Base-by-base conservation (phyloP, 306 rosid species). In the Rosa chinensis region DNA sequence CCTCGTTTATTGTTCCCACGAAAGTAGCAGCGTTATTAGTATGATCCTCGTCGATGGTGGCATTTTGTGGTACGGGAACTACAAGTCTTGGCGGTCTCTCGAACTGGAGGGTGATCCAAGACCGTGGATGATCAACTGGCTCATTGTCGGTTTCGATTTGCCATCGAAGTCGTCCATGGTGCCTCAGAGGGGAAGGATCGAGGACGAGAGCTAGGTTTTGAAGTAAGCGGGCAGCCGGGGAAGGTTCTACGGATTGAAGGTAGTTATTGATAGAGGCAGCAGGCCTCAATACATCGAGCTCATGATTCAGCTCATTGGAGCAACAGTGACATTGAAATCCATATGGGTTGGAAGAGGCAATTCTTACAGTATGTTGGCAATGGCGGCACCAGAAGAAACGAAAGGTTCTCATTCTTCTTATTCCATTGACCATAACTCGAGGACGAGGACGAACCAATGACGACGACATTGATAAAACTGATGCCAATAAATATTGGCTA, bases 401-500 rank as follows among this genome's bases (percentile, higher is more conserved):
- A 55, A 78, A 89, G 13, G 89, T 85, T 90, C 97, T 88, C 61
- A 78, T 86, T 87, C 94, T 86, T 84, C 86, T 78, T 63, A 81
- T 79, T 0, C 94, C 94, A n/a, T 90, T 87, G 59, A 84, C 84
- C 1, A 80, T 37, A 8, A 68, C 83, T 4, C 94, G 92, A 81
- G 91, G 84, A 63, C 89, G 90, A 45, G 44, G 44, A 64, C 82
- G 83, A 72, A 75, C 62, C 71, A 17, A 32, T 2, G 78, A 61
- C 23, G 90, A 72, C 32, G 90, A 85, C 97, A 92, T 89, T 20
- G 62, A 12, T 56, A 11, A 52, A 52, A 49, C 53, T 49, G 53
- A 47, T 16, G 21, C 21, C 59, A 18, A 53, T 18, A 53, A 5
- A 53, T 52, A 53, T 55, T 59, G 35, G 66, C 14, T 59, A 11